phyloP scores from a whole-genome alignment of 495 filamentous ascomycete genomes.

The Neurospora sp. region DNA sequence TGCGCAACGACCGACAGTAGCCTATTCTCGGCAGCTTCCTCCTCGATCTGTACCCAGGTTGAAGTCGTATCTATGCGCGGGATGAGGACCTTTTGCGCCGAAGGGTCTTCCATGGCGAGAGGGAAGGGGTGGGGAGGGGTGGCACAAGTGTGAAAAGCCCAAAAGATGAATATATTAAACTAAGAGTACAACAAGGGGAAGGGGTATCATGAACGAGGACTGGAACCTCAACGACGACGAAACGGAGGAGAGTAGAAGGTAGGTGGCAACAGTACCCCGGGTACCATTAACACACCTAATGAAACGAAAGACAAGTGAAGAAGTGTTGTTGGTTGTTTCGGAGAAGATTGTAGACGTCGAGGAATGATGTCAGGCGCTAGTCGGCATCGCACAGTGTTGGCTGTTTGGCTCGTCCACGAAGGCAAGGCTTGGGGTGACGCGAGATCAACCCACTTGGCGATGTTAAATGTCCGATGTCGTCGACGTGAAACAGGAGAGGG shows the following conservation, averaged over 20 bases:
- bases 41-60: constrained; percentile 19
- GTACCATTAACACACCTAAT: not conserved
- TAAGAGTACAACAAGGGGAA: not conserved
- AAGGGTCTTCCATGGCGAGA: constrained; percentile 11
- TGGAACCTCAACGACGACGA: not conserved
- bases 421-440: not conserved
- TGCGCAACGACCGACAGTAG: constrained; percentile 22
- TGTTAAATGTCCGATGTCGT: not conserved
- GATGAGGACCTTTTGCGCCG: constrained; percentile 1
- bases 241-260: not conserved
- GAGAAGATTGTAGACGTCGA: not conserved
- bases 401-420: not conserved
- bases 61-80: constrained; percentile 16
- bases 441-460: not conserved
- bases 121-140: not conserved
- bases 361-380: not conserved
- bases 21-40: constrained; percentile 22
- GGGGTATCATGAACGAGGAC: not conserved
- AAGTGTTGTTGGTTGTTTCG: not conserved
- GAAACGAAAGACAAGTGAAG: not conserved
- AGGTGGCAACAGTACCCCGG: not conserved
- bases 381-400: not conserved
- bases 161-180: not conserved
- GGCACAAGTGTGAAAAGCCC: not conserved
- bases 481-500: not conserved